phyloP scores from a whole-genome alignment of 345 rosid species.

The Brassica carinata region DNA sequence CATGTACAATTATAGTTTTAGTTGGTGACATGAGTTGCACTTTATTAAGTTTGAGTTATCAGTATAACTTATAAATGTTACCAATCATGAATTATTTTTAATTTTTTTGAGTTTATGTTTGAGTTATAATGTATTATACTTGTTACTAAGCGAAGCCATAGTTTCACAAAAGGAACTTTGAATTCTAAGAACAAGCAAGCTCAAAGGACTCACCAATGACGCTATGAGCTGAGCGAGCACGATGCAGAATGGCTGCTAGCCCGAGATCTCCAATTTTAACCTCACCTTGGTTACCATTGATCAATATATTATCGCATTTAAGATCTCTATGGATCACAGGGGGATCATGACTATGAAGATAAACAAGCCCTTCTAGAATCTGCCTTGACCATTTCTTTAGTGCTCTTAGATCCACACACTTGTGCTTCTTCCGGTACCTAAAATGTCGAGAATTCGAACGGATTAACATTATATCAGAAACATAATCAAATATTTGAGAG shows the following conservation, averaged over 20 bases:
- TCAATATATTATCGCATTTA: conserved; percentile 93
- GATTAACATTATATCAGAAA: not conserved
- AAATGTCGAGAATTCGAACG: not conserved
- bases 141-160: not conserved
- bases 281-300: conserved; percentile 95
- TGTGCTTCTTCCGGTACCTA: conserved; percentile 92
- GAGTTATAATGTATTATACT: not conserved
- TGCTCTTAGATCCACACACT: conserved; percentile 82
- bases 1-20: not conserved
- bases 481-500: conserved; percentile 8
- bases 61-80: not conserved
- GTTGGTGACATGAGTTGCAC: not conserved
- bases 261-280: conserved; percentile 98
- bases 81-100: not conserved
- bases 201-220: conserved; percentile 61
- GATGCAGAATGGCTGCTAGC: conserved; percentile 69
- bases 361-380: conserved; percentile 78
- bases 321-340: conserved; percentile 96
- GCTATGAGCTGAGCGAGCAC: conserved; percentile 82
- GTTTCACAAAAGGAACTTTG: not conserved
- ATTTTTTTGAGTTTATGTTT: not conserved
- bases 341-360: conserved; percentile 89
- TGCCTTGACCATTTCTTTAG: conserved; percentile 94
- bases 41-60: not conserved
- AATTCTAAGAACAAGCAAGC: not conserved